A percentile compares a stretch with the other conserved stretches of the same genome.
phyloP scores from a whole-genome alignment of 192 early-diverging fungal genomes.

The Gaertneriomyces semiglobifer region DNA sequence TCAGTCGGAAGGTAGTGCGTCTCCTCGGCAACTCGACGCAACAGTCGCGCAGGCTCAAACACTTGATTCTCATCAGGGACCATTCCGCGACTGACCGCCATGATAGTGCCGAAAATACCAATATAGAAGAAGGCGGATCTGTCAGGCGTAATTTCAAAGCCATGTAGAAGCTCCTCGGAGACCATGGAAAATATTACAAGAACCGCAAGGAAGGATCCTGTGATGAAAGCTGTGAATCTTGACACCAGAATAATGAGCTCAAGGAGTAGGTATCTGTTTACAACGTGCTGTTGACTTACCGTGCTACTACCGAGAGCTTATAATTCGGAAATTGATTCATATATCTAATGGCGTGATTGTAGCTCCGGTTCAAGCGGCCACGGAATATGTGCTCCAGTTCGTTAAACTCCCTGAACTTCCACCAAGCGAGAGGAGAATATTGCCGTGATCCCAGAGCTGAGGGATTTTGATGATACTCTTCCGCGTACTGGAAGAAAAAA shows the following conservation, averaged over 20 bases:
- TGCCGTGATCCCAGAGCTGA: conserved; percentile 71
- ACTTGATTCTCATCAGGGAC: conserved; percentile 76
- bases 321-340: conserved; percentile 87
- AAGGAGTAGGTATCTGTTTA: neutral
- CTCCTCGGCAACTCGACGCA: conserved; percentile 76
- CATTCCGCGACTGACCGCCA: conserved; percentile 75
- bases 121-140: conserved; percentile 92
- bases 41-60: conserved; percentile 75
- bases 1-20: conserved; percentile 85
- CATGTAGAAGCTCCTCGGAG: conserved; percentile 81
- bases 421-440: conserved; percentile 82
- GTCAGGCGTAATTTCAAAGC: conserved; percentile 87
- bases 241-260: neutral
- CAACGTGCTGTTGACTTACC: conserved; percentile 37
- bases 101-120: conserved; percentile 78
- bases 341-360: conserved; percentile 76
- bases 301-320: conserved; percentile 69
- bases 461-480: conserved; percentile 74
- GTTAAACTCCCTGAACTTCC: conserved; percentile 97
- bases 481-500: conserved; percentile 92
- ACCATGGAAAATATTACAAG: conserved; percentile 76
- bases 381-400: conserved; percentile 91
- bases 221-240: conserved; percentile 84
- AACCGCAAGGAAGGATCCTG: conserved; percentile 84
- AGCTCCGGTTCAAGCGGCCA: conserved; percentile 67